These are phyloP conservation scores for Nitzschia putrida DNA, from an alignment of 108 stramenopile genomes.

Conservation along the genomic window DNA sequence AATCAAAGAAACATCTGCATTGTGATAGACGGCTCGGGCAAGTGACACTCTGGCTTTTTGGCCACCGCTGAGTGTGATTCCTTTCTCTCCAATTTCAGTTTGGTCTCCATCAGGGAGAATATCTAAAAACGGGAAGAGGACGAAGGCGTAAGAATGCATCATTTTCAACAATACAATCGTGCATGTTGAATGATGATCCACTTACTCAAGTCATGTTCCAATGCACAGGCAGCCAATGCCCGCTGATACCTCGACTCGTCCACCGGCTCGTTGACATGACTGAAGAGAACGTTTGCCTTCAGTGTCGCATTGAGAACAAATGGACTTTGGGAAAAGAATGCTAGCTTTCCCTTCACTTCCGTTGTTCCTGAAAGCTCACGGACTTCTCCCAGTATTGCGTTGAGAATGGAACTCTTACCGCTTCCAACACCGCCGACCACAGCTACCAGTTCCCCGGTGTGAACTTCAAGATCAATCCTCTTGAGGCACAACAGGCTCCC, in stretches of 20 bases:
- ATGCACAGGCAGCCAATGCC: constrained; percentile 75
- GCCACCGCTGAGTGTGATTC: constrained; percentile 69
- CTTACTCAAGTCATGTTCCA: constrained; percentile 75
- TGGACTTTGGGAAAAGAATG: constrained; percentile 82
- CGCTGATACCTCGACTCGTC: constrained; percentile 81
- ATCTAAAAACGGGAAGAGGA: constrained; percentile 1
- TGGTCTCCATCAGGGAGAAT: constrained; percentile 82
- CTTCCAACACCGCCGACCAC: constrained; percentile 90
- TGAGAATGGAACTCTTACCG: constrained; percentile 91
- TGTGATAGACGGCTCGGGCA: constrained; percentile 92
- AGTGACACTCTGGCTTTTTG: constrained; percentile 95
- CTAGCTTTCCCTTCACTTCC: constrained; percentile 57
- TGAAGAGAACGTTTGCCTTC: constrained; percentile 95
- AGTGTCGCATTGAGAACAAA: constrained; percentile 96
- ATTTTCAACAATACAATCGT: neutral
- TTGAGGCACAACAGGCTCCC: constrained; percentile 58
- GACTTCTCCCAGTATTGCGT: constrained; percentile 89
- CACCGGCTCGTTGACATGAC: constrained; percentile 72
- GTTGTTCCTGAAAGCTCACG: constrained; percentile 56
- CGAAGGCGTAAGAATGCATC: neutral
- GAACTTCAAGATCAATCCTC: constrained; percentile 57
- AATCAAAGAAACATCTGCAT: constrained; percentile 85
- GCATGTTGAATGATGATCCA: neutral
- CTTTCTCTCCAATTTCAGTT: constrained; percentile 95
- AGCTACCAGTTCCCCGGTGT: constrained; percentile 80